These are phyloP conservation scores for Neoboletus subvelutipes DNA, from an alignment of 768 basidiomycete genomes.

Conservation along the genomic window DNA sequence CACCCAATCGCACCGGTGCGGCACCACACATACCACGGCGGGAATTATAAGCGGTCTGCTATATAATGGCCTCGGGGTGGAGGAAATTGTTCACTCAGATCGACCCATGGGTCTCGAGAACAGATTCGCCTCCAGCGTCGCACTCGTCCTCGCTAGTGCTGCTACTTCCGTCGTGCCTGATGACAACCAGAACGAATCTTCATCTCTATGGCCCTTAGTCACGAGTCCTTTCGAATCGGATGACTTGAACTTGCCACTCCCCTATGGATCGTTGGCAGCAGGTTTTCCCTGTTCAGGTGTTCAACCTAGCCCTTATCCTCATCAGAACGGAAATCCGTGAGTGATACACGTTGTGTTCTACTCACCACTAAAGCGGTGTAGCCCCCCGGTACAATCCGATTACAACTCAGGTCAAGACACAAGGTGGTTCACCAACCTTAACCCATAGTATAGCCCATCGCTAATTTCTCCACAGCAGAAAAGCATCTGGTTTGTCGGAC, in stretches of 20 bases:
- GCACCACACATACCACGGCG: too few relatives aligned
- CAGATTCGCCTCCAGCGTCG: neutral
- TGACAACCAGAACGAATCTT: neutral
- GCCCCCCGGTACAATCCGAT: neutral
- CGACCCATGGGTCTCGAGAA: neutral
- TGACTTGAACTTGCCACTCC: neutral
- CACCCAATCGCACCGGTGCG: too few relatives aligned
- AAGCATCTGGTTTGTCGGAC: too few relatives aligned
- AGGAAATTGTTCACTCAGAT: neutral
- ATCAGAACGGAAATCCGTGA: neutral
- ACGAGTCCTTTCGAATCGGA: neutral
- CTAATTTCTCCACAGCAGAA: neutral
- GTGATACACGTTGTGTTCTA: neutral
- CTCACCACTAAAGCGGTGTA: neutral
- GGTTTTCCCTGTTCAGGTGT: neutral
- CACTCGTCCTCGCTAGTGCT: neutral
- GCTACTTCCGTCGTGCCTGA: neutral
- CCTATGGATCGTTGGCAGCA: neutral
- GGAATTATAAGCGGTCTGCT: too few relatives aligned
- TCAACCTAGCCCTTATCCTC: neutral
- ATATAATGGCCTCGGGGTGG: neutral
- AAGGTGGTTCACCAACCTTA: neutral
- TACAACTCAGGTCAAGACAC: neutral
- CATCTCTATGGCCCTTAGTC: neutral
- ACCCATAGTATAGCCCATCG: neutral